Percentiles rank a stretch among this genome's conserved stretches.
Evolutionary conservation across 1,284 basidiomycete genomes (phyloP).

Genomic region (Sporisorium reilianum): DNA sequence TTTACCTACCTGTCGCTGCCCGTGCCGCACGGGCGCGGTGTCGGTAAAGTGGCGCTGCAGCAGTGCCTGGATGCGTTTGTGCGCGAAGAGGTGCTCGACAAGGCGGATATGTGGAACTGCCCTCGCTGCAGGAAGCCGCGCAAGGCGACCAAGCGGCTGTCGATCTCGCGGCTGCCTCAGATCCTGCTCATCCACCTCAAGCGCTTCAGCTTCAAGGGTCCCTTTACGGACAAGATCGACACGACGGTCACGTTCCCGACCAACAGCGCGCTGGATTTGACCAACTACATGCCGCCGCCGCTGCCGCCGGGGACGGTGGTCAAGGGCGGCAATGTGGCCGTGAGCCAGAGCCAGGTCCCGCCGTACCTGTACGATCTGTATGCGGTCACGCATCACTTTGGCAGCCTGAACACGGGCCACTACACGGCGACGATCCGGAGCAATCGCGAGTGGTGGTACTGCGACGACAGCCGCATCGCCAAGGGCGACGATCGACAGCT

Average conservation of each 20-base stretch:
- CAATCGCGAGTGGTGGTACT: conserved; percentile 63
- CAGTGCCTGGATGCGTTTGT: conserved; percentile 92
- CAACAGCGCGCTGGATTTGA: conserved; percentile 82
- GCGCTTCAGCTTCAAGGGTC: conserved; percentile 90
- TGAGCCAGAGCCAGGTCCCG: conserved; percentile 56
- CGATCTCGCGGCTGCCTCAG: conserved; percentile 88
- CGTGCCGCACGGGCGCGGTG: conserved; percentile 72
- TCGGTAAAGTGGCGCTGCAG: conserved; percentile 79
- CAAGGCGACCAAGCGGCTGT: conserved; percentile 85
- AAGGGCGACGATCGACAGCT: conserved; percentile 59
- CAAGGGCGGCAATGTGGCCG: conserved; percentile 23
- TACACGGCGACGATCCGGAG: conserved; percentile 67
- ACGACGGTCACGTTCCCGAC: conserved; percentile 76
- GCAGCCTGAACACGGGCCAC: conserved; percentile 66
- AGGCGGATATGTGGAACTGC: conserved; percentile 90
- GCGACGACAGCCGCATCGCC: conserved; percentile 62
- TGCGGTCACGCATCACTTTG: conserved; percentile 70
- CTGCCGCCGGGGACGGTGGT: conserved; percentile 55
- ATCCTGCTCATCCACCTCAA: conserved; percentile 94
- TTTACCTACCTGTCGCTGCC: conserved; percentile 68
- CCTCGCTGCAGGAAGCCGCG: conserved; percentile 89
- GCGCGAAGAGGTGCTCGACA: conserved; percentile 88
- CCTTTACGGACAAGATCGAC: conserved; percentile 86
- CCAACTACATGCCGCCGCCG: conserved; percentile 84
- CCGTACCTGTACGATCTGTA: conserved; percentile 71